Evolutionary conservation across 805 yeast genomes (phyloP).

Genomic region (Saturnispora ahearnii): DNA sequence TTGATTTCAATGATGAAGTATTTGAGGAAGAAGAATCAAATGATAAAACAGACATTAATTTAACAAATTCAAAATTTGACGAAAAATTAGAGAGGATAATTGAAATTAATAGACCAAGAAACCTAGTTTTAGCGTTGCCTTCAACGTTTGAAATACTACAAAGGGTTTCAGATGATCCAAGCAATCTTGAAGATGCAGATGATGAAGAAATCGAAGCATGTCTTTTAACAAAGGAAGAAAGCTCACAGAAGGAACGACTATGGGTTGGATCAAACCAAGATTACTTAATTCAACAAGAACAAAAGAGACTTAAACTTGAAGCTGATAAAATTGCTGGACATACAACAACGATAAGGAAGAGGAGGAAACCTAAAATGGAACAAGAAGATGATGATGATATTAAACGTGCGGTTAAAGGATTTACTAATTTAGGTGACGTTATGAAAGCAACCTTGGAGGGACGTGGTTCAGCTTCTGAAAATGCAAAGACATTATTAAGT

Average conservation of each 20-base stretch:
- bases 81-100: conserved; percentile 26
- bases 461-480: conserved; percentile 60
- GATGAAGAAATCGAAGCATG: conserved; percentile 68
- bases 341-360: conserved; percentile 42
- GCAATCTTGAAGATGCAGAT: conserved; percentile 53
- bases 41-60: neutral
- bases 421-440: conserved; percentile 24
- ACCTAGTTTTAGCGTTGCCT: conserved; percentile 46
- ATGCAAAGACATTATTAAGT: conserved; percentile 67
- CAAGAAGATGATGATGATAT: conserved; percentile 16
- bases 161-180: conserved; percentile 49
- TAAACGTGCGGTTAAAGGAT: conserved; percentile 22
- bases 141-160: conserved; percentile 46
- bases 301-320: conserved; percentile 70
- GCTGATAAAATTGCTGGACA: conserved; percentile 86
- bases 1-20: conserved; percentile 14
- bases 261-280: conserved; percentile 92
- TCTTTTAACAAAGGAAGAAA: conserved; percentile 60
- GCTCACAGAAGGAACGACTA: conserved; percentile 63
- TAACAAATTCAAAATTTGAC: conserved; percentile 14
- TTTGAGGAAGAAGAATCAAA: conserved; percentile 15
- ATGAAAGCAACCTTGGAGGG: conserved; percentile 36
- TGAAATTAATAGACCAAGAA: conserved; percentile 43
- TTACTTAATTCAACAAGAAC: conserved; percentile 75
- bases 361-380: conserved; percentile 28